These are phyloP conservation scores for Colletotrichum theobromicola DNA, from an alignment of 2,329 filamentous ascomycete species.

Conservation along the genomic window DNA sequence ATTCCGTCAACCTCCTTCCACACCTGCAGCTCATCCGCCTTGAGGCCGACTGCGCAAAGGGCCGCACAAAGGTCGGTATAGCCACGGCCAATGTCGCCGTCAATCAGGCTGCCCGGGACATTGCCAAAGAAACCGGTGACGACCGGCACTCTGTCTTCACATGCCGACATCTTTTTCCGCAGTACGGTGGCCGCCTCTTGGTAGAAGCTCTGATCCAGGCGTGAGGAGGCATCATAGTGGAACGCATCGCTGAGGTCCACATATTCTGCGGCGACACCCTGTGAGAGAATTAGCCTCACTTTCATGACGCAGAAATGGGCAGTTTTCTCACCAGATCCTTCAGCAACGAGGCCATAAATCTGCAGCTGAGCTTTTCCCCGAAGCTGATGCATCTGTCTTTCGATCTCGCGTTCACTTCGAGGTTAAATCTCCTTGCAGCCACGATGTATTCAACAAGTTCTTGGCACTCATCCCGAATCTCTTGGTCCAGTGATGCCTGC, in stretches of 20 bases:
- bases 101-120: constrained; percentile 88
- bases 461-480: constrained; percentile 80
- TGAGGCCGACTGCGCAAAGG: constrained; percentile 85
- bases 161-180: constrained; percentile 67
- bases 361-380: constrained; percentile 94
- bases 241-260: constrained; percentile 87
- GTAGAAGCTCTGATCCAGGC: constrained; percentile 74
- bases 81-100: constrained; percentile 87
- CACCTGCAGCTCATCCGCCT: constrained; percentile 88
- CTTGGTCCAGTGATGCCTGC: constrained; percentile 62
- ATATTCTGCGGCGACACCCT: constrained; percentile 85
- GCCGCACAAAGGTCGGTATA: constrained; percentile 98
- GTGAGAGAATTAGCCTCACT: constrained; percentile 29
- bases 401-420: constrained; percentile 78
- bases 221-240: constrained; percentile 65
- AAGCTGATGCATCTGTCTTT: constrained; percentile 92
- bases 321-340: constrained; percentile 66
- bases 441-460: constrained; percentile 77
- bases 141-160: constrained; percentile 73
- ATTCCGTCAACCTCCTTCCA: constrained; percentile 99
- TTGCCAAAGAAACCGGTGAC: constrained; percentile 95
- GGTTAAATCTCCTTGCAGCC: constrained; percentile 68
- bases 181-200: constrained; percentile 66
- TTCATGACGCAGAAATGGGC: neutral
- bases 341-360: constrained; percentile 85